Base-by-base conservation (phyloP, 805 yeast genomes). In the Candida ipomoeae region DNA sequence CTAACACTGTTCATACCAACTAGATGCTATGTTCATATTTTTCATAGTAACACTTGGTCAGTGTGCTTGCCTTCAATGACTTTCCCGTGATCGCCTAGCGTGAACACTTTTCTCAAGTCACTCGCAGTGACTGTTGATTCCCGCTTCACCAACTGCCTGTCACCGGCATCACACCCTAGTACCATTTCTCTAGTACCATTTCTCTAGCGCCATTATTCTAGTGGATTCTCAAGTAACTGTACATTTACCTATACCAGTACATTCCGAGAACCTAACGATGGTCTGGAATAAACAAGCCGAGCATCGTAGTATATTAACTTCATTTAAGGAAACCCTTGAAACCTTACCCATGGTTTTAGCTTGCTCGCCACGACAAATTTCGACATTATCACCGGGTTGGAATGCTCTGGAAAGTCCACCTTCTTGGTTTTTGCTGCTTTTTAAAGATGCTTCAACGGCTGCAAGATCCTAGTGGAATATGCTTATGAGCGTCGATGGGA, bases 301-400 rank as follows among this genome's bases (percentile, higher is more conserved):
- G n/a, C n/a, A n/a, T n/a, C n/a, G n/a, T n/a, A n/a, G n/a, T 17
- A 81, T 74, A 35, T 80, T 70, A 11, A 80, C 78, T 64, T 81
- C 81, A 54, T 73, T 77, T 49, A 77, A 73, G 14, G 81, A 80
- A 1, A 90, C 81, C 21, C 86, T 78, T 7, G 81, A 70, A 46
- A 92, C 96, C 46, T 79, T 78, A 69, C 97, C 99, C 48, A 80
- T 78, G 53, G 95, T 81, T 53, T 92, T 95, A 42, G 91, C 82
- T 70, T 91, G 97, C 70, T 94, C 99, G 64, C 99, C 99, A 55
- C 83, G 82, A 47, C 87, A 77, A 44, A 94, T 87, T 69, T 91
- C 96, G 44, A 94, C 96, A 58, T 87, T 80, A 67, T 94, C 99
- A 58, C 96, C 97, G 5, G 95, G 89, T 67, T 89, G 96, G 73